These are phyloP conservation scores for Phycomyces nitens DNA, from an alignment of 192 early-diverging fungal genomes.

Conservation along the genomic window DNA sequence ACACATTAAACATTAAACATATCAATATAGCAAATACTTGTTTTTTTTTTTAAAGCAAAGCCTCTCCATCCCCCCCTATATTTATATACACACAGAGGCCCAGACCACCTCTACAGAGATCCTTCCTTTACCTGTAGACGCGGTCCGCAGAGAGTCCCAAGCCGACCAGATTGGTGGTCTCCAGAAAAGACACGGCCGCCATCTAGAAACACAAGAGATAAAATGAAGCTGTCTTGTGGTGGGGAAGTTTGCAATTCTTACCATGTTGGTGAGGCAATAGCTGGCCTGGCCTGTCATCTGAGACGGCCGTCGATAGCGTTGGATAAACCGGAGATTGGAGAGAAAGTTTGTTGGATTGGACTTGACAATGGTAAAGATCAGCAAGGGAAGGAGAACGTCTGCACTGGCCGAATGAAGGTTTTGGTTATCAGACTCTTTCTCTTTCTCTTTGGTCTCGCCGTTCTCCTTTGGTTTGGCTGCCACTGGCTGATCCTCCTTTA, in stretches of 20 bases:
- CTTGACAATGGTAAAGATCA: constrained; percentile 66
- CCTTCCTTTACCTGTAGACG: constrained; percentile 36
- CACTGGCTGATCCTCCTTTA: no score
- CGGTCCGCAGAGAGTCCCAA: constrained; percentile 43
- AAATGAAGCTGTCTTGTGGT: no score
- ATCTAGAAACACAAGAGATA: constrained; percentile 28
- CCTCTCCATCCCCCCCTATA: no score
- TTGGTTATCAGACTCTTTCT: neutral
- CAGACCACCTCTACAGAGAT: no score
- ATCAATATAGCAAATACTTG: neutral
- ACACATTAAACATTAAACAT: neutral
- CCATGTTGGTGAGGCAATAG: constrained; percentile 53
- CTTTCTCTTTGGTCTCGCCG: constrained; percentile 15
- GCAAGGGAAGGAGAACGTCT: constrained; percentile 62
- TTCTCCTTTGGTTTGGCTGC: constrained; percentile 1
- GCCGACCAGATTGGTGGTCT: constrained; percentile 42
- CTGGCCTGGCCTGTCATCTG: constrained; percentile 40
- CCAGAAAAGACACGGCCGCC: constrained; percentile 45
- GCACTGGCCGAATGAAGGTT: constrained; percentile 36
- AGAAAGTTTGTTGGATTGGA: constrained; percentile 65
- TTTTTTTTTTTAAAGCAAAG: no score
- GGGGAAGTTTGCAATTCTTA: no score
- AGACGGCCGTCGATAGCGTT: constrained; percentile 41
- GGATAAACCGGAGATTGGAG: constrained; percentile 63
- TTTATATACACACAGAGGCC: no score